Base-by-base conservation (phyloP, 306 rosid species). In the Cucumis melo region DNA sequence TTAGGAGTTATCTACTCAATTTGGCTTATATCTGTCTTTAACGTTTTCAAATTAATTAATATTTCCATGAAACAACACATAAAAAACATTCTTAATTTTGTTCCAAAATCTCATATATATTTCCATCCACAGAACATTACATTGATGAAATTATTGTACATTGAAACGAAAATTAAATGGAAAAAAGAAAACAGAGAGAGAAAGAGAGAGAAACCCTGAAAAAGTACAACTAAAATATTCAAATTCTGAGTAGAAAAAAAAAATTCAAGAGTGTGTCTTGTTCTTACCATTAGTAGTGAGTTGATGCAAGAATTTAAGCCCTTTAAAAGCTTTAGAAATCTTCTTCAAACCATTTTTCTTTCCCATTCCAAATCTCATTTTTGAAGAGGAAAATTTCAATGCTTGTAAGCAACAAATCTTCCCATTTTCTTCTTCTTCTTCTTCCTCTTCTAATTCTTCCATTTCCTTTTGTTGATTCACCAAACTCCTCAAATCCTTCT, bases 341-440 rank as follows among this genome's bases (percentile, higher is more conserved):
- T 90, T 94, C 68, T 83, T 77, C 51, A 91, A 87, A 77, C 76
- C 41, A 10, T 84, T 90, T 12, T 93, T 93, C 84, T 88, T 89
- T 56, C 96, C 93, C 92, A 94, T 85, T 44, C 98, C 97, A 21
- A 93, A 75, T 75, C 89, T 91, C 92, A 91, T 87, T 87, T 94
- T 94, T 78, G 94, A 94, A 5, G 93, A 79, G 11, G 97, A 94
- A 60, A 94, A 88, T 41, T 91, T 94, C 95, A 94, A 51, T 24
- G 98, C 98, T 76, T 91, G 94, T 36, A 94, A 87, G 78, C 97
- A 94, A 73, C 98, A 91, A 56, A 91, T 34, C 75, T 88, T 89
- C 61, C 83, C 86, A 21, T 76, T 75, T 0, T 86, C 92, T 0
- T 83, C 91, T 39, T 39, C 42, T 38, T 38, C 44, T 41, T 41